Evolutionary conservation across 495 filamentous ascomycete genomes (phyloP), one percentile per base, ranked within the genome.

Genomic region (Penicillium canariense): DNA sequence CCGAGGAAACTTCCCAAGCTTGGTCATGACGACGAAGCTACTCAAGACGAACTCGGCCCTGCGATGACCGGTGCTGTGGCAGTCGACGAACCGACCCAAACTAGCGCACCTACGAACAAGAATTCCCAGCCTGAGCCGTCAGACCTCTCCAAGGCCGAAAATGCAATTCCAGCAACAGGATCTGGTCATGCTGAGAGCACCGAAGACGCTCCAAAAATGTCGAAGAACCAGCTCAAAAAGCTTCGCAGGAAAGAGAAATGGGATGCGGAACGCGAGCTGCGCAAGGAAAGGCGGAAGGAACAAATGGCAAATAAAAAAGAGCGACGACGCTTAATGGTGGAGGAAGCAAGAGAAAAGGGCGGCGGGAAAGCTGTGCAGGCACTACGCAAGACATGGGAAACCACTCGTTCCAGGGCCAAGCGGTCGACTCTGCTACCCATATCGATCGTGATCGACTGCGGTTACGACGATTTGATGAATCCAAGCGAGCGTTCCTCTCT

Each of bases 391-490:
- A 70, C 63, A 65, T 71, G 59, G 48, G 67, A 59, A 47, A 50
- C 59, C 22, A 61, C 62, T 1, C 53, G 51, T 38, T 51, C 57
- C 22, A 61, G 69, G 63, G 48, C 72, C 64, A 43, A 54, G 31
- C 66, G 64, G 48, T 72, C 75, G 23, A 68, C 74, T 36, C 73
- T 80, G 56, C 72, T 91, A 6, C 92, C 93, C 2, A 69, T 97
- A 6, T 80, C 89, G 0, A 63, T 97, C 58, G 73, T 99, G 32
- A 70, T 99, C 58, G 94, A 99, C 68, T 97, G 95, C 68, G 84
- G 88, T 55, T 99, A 93, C 58, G 90, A 99, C 58, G 80, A 88
- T 10, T 75, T 93, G 61, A 99, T 99, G 94, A 76, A 73, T 25
- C 84, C 88, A 0, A 83, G 86, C 48, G 95, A 99, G 65, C 75